Base-by-base conservation (phyloP, 2,329 filamentous ascomycete species). In the Ophiocordyceps camponoti-rufipedis region DNA sequence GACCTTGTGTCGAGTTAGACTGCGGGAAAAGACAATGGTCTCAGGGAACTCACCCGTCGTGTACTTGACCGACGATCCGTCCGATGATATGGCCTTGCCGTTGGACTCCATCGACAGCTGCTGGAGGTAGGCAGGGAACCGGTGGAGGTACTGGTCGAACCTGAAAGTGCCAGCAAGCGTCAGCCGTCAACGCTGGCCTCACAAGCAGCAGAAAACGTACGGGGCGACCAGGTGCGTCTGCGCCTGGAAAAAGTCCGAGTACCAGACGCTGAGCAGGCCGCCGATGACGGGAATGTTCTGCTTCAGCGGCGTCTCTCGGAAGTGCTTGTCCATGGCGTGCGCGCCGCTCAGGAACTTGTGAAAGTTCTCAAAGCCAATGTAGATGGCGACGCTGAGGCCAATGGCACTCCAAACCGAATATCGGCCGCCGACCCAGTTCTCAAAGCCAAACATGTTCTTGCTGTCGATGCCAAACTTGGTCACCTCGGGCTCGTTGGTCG, bases 81-180 rank as follows among this genome's bases (percentile, higher is more conserved):
- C 85, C n/a, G 76, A 79, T 50, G 89, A 94, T 59, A 96, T 87
- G 49, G 84, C 85, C 75, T 98, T 98, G 61, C 91, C 91, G 66
- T 98, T 98, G 50, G 89, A 96, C 73, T 98, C 91, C 91, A 98
- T 98, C 49, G 89, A 96, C 48, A 98, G 74, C 69, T 98, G 91
- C 70, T 98, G 91, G 46, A 98, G 83, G 71, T 98, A 98, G 55
- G 91, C 91, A 35, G 91, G 88, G 81, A 98, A 96, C 54, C 91
- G 85, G 76, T 95, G 87, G 53, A 98, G 81, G 70, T 98, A 98
- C 69, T 98, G 91, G 69, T 98, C 91, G 64, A 96, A 98, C 47
- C 82, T 86, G 52, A 29, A 44, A 12, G 28, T 10, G 7, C 9
- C 7, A 16, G 23, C 23, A 38, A 45, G 28, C n/a, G 45, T 54